phyloP scores from a whole-genome alignment of 1,284 basidiomycete genomes.

The Apiotrichum veenhuisii region DNA sequence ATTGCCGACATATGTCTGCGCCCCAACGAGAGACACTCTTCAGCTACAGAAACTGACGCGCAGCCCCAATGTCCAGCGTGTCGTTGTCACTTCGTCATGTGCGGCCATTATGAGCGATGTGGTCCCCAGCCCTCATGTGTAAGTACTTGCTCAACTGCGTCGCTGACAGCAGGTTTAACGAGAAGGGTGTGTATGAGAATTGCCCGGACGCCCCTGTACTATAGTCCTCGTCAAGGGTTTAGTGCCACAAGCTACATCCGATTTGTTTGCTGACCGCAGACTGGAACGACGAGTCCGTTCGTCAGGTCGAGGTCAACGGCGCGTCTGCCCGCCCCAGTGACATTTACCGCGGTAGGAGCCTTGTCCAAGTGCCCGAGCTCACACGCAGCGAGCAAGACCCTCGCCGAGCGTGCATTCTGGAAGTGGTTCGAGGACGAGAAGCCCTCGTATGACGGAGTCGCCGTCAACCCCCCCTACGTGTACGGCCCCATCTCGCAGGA shows the following conservation, averaged over 20 bases:
- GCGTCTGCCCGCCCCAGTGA: constrained; percentile 49
- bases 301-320: constrained; percentile 57
- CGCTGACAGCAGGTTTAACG: constrained; percentile 18
- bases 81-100: constrained; percentile 62
- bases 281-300: constrained; percentile 62
- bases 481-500: constrained; percentile 56
- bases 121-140: constrained; percentile 11
- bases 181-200: constrained; percentile 4
- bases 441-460: constrained; percentile 57
- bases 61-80: constrained; percentile 57
- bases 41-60: too few species aligned
- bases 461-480: constrained; percentile 58
- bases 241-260: too few species aligned
- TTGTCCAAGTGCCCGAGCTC: neutral
- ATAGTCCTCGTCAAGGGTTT: too few species aligned
- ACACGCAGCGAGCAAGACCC: constrained; percentile 53
- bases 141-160: neutral
- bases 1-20: too few species aligned
- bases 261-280: constrained; percentile 42
- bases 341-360: constrained; percentile 54
- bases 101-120: constrained; percentile 53
- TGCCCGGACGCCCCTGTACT: too few species aligned
- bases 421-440: constrained; percentile 58
- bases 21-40: too few species aligned
- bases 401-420: constrained; percentile 57